These are phyloP conservation scores for Escallonia rubra DNA, from an alignment of 129 eudicot genomes.

Conservation along the genomic window DNA sequence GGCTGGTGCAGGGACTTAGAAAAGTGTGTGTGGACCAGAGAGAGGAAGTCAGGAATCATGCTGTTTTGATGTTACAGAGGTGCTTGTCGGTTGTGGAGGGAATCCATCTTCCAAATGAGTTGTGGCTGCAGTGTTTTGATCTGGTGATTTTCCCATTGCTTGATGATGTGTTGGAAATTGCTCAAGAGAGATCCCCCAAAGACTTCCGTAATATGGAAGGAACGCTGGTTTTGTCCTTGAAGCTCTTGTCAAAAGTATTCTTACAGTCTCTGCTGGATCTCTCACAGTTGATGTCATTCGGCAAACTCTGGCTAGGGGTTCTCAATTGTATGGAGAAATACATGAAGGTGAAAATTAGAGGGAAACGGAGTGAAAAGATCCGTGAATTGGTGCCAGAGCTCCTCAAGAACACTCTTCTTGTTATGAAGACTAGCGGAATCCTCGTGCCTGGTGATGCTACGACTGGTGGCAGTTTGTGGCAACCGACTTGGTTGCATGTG, in stretches of 20 bases:
- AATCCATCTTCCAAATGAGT: conserved; percentile 33
- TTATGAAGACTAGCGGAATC: conserved; percentile 56
- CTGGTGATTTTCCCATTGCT: conserved; percentile 49
- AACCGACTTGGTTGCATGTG: conserved; percentile 67
- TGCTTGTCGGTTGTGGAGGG: conserved; percentile 56
- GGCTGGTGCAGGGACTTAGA: conserved; percentile 56
- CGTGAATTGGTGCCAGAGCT: conserved; percentile 58
- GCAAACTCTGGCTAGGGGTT: conserved; percentile 58
- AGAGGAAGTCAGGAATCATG: conserved; percentile 69
- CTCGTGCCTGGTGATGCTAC: conserved; percentile 41
- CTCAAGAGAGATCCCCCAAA: conserved; percentile 45
- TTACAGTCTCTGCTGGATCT: conserved; percentile 39
- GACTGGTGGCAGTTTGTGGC: conserved; percentile 59
- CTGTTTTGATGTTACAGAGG: conserved; percentile 42
- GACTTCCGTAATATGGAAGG: conserved; percentile 71
- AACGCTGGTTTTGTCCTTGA: conserved; percentile 40
- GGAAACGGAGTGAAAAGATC: conserved; percentile 63
- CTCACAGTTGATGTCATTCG: conserved; percentile 33
- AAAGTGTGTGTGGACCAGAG: conserved; percentile 62
- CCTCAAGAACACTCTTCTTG: conserved; percentile 51
- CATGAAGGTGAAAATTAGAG: conserved; percentile 60
- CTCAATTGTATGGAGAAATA: conserved; percentile 52
- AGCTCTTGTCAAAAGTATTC: conserved; percentile 47
- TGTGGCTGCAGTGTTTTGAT: conserved; percentile 70
- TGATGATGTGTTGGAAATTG: conserved; percentile 49